These are phyloP conservation scores for Myxozyma mucilagina DNA, from an alignment of 805 yeast species.

Conservation along the genomic window DNA sequence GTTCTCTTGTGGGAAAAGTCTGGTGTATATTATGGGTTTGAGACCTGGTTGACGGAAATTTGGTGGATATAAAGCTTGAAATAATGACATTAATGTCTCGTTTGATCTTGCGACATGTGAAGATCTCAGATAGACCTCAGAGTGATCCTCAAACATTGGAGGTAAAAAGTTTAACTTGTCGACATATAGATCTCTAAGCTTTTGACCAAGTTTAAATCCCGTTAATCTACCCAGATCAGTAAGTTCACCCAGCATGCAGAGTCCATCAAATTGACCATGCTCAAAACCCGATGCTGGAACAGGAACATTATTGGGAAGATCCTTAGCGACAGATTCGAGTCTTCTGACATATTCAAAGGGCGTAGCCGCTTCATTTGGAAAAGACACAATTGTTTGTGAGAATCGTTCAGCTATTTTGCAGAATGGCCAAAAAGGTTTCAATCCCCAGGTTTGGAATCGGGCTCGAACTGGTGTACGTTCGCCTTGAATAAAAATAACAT, in stretches of 20 bases:
- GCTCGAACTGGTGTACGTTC: constrained; percentile 33
- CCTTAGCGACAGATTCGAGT: constrained; percentile 27
- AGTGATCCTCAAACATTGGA: constrained; percentile 15
- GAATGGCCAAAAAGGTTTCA: constrained; percentile 31
- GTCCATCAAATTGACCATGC: constrained; percentile 14
- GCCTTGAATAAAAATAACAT: background rate
- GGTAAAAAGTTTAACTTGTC: constrained; percentile 27
- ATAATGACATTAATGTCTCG: constrained; percentile 30
- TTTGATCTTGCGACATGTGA: constrained; percentile 31
- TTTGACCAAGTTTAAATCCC: constrained; percentile 28
- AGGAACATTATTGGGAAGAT: constrained; percentile 25
- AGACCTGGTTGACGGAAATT: constrained; percentile 20
- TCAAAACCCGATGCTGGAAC: constrained; percentile 24
- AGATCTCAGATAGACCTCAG: constrained; percentile 25
- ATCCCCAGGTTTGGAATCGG: constrained; percentile 31
- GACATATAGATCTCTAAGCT: constrained; percentile 27
- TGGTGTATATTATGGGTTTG: constrained; percentile 25
- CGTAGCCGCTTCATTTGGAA: constrained; percentile 19
- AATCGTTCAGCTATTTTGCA: constrained; percentile 26
- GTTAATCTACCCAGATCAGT: constrained; percentile 32
- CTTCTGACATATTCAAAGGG: constrained; percentile 28
- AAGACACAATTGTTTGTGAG: constrained; percentile 25
- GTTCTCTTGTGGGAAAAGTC: constrained; percentile 32
- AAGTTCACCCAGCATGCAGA: constrained; percentile 30
- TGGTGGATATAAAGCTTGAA: constrained; percentile 30